These are phyloP conservation scores for Rhizopus stolonifer DNA, from an alignment of 371 early-diverging fungal genomes.

Conservation along the genomic window DNA sequence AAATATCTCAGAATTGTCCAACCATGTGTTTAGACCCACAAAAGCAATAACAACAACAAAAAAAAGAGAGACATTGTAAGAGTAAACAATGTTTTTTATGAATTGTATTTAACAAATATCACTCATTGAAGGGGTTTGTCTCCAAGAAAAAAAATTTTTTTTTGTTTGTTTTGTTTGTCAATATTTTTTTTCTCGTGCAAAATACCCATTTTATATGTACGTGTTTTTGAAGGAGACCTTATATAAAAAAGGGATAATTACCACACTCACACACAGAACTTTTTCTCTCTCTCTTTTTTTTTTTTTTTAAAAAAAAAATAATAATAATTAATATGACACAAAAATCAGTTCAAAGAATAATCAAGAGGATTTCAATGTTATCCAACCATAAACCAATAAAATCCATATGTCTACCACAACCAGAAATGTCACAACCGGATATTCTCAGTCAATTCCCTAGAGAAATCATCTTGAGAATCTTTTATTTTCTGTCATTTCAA, in stretches of 20 bases:
- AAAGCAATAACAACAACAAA: too few relatives aligned
- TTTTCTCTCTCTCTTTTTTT: constrained; percentile 11
- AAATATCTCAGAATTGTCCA: constrained; percentile 42
- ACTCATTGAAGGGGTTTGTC: too few relatives aligned
- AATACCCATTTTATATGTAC: constrained; percentile 7
- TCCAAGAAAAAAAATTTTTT: too few relatives aligned
- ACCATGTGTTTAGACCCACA: constrained; percentile 22
- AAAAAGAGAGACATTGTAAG: too few relatives aligned
- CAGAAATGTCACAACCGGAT: constrained; percentile 12
- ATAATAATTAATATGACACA: too few relatives aligned
- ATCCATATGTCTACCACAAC: constrained; percentile 15
- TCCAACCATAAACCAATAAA: constrained; percentile 6
- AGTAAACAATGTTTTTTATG: too few relatives aligned
- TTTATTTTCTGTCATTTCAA: constrained; percentile 32
- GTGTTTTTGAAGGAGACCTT: background rate
- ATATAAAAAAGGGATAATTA: constrained; percentile 2
- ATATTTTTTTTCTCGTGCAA: constrained; percentile 25
- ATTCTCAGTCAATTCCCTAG: constrained; percentile 34
- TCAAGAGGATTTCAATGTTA: constrained; percentile 33
- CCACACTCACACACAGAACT: too few relatives aligned
- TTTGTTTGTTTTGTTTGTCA: too few relatives aligned
- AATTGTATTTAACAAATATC: too few relatives aligned
- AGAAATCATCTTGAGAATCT: constrained; percentile 34
- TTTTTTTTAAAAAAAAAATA: too few relatives aligned
- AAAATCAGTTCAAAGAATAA: constrained; percentile 38